These are phyloP conservation scores for Lepidium sativum DNA, from an alignment of 345 rosid species.

Conservation along the genomic window DNA sequence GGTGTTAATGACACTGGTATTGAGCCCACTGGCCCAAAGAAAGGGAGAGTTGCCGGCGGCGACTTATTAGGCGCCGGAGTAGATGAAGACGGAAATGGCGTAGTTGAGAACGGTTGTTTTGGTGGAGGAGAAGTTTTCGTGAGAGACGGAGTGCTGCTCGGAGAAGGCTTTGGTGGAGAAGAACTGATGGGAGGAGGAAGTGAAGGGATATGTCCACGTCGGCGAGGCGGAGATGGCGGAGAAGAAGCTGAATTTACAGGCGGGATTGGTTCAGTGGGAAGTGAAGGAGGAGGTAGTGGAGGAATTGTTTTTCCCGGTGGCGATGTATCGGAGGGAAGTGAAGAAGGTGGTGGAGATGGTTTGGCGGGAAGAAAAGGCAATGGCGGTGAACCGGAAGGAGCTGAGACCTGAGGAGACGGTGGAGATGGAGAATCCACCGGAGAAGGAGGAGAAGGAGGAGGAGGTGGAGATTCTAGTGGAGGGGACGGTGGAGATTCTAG, in stretches of 20 bases:
- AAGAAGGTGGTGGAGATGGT: constrained; percentile 20
- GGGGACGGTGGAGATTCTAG: not conserved
- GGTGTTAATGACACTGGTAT: not conserved
- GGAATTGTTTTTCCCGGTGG: not conserved
- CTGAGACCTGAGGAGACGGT: not conserved
- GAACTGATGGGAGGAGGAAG: constrained; percentile 15
- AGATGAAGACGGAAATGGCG: constrained; percentile 14
- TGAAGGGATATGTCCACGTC: constrained; percentile 8
- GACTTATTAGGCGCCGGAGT: constrained; percentile 20
- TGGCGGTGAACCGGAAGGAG: constrained; percentile 23
- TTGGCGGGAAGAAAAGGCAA: constrained; percentile 20
- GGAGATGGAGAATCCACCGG: not conserved
- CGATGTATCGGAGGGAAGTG: not conserved
- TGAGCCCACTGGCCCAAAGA: constrained; percentile 23
- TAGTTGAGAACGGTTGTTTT: constrained; percentile 4
- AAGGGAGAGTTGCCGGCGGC: constrained; percentile 18
- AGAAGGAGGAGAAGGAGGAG: not conserved
- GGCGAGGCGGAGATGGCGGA: constrained; percentile 19
- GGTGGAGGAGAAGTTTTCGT: constrained; percentile 14
- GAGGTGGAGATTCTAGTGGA: not conserved
- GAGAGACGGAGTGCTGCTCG: constrained; percentile 2
- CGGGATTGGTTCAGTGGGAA: not conserved
- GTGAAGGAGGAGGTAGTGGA: constrained; percentile 18
- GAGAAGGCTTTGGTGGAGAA: constrained; percentile 22
- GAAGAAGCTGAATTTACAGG: not conserved